Evolutionary conservation across 352 stramenopile species (phyloP).

Genomic region (Globisporangium mamillatum): DNA sequence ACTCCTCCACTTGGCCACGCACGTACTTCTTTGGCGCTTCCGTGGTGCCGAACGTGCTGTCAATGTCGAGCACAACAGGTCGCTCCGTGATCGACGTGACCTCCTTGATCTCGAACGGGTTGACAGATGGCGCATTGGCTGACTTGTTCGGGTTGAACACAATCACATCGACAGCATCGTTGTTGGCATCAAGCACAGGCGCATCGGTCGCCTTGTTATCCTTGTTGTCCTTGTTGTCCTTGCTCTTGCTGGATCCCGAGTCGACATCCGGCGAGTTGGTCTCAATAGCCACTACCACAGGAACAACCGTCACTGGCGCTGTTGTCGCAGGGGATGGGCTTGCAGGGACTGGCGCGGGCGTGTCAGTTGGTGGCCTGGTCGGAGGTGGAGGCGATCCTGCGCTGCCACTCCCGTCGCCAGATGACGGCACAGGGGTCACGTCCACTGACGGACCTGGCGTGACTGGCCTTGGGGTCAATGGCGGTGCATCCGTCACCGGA

Average conservation of each 20-base stretch:
- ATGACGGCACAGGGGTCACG: neutral
- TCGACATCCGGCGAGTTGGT: constrained; percentile 25
- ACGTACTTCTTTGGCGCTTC: constrained; percentile 45
- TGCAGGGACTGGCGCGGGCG: neutral
- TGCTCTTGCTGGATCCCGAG: constrained; percentile 15
- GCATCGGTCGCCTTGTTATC: constrained; percentile 16
- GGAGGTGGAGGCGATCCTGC: constrained; percentile 20
- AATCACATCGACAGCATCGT: constrained; percentile 46
- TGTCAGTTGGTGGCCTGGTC: constrained; percentile 10
- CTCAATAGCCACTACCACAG: constrained; percentile 35
- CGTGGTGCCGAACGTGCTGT: constrained; percentile 24
- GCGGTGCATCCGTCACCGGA: constrained; percentile 11
- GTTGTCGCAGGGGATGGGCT: constrained; percentile 24
- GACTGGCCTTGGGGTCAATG: constrained; percentile 1
- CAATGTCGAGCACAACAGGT: constrained; percentile 51
- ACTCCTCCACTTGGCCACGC: constrained; percentile 26
- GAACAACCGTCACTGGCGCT: constrained; percentile 22
- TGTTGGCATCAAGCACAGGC: constrained; percentile 26
- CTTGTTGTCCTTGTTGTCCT: constrained; percentile 6
- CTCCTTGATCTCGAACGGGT: constrained; percentile 57
- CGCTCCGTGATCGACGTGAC: constrained; percentile 28
- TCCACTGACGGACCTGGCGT: constrained; percentile 8
- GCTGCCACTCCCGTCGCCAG: neutral
- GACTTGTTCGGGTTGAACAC: constrained; percentile 37
- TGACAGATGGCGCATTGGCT: constrained; percentile 24